phyloP scores from a whole-genome alignment of 2,329 filamentous ascomycete genomes.

The Xylariales sp. region DNA sequence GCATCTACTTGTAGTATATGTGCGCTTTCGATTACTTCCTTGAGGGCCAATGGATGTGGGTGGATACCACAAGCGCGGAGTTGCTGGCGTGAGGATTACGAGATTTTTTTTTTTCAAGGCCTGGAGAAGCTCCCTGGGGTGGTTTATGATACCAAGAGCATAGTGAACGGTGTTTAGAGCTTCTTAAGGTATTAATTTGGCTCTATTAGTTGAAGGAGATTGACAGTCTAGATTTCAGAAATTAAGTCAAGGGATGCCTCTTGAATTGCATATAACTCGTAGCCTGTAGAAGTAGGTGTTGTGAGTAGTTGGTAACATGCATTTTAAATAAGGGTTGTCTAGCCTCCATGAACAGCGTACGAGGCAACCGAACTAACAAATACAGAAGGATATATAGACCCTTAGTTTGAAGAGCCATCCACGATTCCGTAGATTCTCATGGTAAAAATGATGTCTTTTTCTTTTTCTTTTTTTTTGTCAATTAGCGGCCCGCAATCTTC shows the following conservation, averaged over 20 bases:
- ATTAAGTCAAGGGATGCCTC: background rate
- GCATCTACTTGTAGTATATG: background rate
- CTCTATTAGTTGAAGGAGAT: constrained; percentile 3
- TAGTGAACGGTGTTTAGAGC: constrained; percentile 24
- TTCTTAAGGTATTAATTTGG: background rate
- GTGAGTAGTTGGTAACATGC: background rate
- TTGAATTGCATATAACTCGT: background rate
- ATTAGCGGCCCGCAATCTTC: background rate
- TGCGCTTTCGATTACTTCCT: constrained; percentile 1
- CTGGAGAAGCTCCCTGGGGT: background rate
- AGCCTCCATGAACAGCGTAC: too few relatives aligned
- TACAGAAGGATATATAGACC: background rate
- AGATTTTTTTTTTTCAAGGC: background rate
- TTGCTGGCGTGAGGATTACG: constrained; percentile 16
- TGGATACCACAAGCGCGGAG: constrained; percentile 3
- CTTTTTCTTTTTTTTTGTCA: background rate
- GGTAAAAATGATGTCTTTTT: background rate
- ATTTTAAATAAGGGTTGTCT: background rate
- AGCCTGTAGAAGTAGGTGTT: constrained; percentile 12
- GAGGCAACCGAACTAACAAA: too few relatives aligned
- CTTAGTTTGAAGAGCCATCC: background rate
- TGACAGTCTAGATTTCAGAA: background rate
- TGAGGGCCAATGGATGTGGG: background rate
- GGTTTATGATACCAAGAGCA: constrained; percentile 32
- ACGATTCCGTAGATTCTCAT: background rate